Conservation (phyloP, 2,329 filamentous ascomycete species). For the Niveomyces coronatus region DNA sequence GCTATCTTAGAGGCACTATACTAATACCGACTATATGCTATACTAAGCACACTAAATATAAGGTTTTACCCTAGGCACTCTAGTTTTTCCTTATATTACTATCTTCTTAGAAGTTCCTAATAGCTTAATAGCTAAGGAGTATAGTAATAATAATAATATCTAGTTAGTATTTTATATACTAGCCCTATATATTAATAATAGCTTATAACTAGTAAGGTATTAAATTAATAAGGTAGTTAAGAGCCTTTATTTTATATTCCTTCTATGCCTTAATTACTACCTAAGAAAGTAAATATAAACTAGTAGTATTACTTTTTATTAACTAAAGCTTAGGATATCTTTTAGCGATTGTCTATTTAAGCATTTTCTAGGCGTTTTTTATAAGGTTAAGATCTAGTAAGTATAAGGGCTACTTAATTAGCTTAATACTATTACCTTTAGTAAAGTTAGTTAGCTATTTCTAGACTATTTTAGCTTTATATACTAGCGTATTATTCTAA, state of each 20-base stretch:
- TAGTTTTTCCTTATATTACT: too few relatives aligned
- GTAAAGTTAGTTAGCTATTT: not conserved
- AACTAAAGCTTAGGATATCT: not conserved
- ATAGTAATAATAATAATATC: not conserved
- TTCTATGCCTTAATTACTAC: not conserved
- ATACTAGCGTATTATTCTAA: not conserved
- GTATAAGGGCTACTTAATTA: not conserved
- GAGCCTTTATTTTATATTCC: not conserved
- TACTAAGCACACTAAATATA: too few relatives aligned
- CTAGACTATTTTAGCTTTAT: not conserved
- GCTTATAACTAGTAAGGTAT: not conserved
- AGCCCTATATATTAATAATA: not conserved
- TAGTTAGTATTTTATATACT: not conserved
- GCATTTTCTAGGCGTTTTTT: not conserved
- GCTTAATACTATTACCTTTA: not conserved
- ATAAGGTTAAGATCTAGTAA: not conserved
- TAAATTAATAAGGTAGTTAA: not conserved
- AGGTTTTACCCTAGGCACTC: too few relatives aligned
- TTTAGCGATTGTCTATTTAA: not conserved
- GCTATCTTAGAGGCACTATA: too few relatives aligned
- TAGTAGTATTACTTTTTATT: too few relatives aligned
- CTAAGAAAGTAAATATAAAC: too few relatives aligned
- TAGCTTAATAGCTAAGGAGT: too few relatives aligned
- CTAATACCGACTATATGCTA: too few relatives aligned
- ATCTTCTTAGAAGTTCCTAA: too few relatives aligned